phyloP scores from a whole-genome alignment of 164 flowering plant species.

The Pachysandra terminalis region DNA sequence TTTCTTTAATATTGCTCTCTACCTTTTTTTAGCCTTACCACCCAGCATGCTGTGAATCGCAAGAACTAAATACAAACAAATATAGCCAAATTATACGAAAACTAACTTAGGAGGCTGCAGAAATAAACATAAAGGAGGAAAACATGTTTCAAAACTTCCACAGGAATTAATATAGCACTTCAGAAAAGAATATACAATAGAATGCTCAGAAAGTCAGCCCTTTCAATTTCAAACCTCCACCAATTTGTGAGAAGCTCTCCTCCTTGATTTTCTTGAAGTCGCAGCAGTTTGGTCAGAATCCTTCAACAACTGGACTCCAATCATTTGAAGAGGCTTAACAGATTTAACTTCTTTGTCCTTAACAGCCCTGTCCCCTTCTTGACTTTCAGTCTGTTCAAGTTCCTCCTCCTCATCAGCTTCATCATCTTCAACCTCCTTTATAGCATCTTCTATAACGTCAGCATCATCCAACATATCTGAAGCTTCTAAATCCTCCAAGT shows the following conservation, averaged over 20 bases:
- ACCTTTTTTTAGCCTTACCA: too few relatives aligned
- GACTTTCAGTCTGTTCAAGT: slow-evolving; percentile 64
- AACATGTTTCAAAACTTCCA: background rate
- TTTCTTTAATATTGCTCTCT: too few relatives aligned
- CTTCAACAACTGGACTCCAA: slow-evolving; percentile 85
- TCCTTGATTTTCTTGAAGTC: slow-evolving; percentile 56
- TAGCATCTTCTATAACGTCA: slow-evolving; percentile 48
- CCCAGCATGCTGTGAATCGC: background rate
- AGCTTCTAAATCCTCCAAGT: slow-evolving; percentile 32
- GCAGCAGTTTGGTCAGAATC: slow-evolving; percentile 56
- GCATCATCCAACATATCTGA: slow-evolving; percentile 47
- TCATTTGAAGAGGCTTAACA: slow-evolving; percentile 85
- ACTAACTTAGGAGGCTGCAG: background rate
- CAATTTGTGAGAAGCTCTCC: slow-evolving; percentile 41
- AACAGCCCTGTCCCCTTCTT: slow-evolving; percentile 46
- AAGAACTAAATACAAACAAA: too few relatives aligned
- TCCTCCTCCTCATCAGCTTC: slow-evolving; percentile 47
- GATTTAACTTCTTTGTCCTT: slow-evolving; percentile 73
- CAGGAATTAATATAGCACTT: background rate
- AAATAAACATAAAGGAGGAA: background rate
- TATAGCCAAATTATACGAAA: background rate
- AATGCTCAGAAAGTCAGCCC: background rate
- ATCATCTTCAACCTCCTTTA: slow-evolving; percentile 56
- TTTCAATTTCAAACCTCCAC: slow-evolving; percentile 44
- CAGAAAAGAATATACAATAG: background rate